Evolutionary conservation across 2,329 filamentous ascomycete genomes (phyloP), one percentile per base, ranked within the genome.

Genomic region (Trichoderma hamatum): DNA sequence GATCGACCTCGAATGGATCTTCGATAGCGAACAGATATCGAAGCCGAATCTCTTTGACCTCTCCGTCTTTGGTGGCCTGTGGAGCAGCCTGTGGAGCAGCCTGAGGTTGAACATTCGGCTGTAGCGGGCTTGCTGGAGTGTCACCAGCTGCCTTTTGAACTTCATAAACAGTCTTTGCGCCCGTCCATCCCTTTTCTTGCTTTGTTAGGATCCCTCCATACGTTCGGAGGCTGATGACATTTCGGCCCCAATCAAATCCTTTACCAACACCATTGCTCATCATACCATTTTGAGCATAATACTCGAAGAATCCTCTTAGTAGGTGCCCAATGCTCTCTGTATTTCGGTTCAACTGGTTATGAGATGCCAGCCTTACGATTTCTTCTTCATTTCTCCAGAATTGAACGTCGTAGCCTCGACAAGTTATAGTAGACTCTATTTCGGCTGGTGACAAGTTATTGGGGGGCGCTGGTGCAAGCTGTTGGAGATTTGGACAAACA

Each of bases 21-120:
- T 97, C 94, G 70, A 97, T 94, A 36, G 93, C 92, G 72, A 97
- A 92, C 5, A 97, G 85, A 77, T 93, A 97, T 14, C 93, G 88
- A 75, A 94, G 88, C 2, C 92, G 88, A 16, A 95, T 85, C 75
- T 94, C 92, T 73, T 91, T 92, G 62, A 86, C 75, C 36, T 85
- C 83, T 5, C 75, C 75, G 13, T 76, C 72, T 63, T 80, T 82
- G n/a, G 11, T 75, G 30, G 71, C 68, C 7, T 71, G 70, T n/a
- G 71, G 70, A 5, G 65, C 63, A 24, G 71, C 68, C 7, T 71
- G 70, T n/a, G 71, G 70, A 5, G 65, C 63, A 24, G 70, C 70
- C 32, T 72, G 74, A 2, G 62, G 49, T 11, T 73, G 71, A 26
- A 56, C 32, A 19, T 52, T 66, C 32, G 54, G 60, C 6, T 71